Evolutionary conservation across 73 alveolate species (phyloP), one percentile per base, ranked within the genome.

Genomic region (Stentor roeselii): DNA sequence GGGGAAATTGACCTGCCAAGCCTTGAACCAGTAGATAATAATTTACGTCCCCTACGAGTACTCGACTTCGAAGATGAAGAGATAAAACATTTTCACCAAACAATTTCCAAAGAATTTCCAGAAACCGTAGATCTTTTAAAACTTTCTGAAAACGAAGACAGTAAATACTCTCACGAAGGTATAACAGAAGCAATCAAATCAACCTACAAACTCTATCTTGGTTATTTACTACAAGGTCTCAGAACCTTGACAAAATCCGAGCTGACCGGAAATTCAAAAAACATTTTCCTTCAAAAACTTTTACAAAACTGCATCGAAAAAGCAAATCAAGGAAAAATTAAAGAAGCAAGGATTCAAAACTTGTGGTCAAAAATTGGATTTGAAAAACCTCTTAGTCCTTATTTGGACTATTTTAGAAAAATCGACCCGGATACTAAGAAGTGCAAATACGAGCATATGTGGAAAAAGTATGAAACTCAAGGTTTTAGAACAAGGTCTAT

Each of bases 1-100:
- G 91, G 91, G n/a, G 78, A 30, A 15, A 15, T 82, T 58, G 91
- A 86, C 60, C 27, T 86, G 35, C 61, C 76, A 36, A 34, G 80
- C 6, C 3, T 85, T 38, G 86, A 85, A 40, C 91, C 91, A 3
- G 76, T 86, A 36, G 91, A 85, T 82, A 27, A 15, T 2, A 36
- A 4, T 1, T 59, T 78, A 27, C 76, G 87, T 32, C 91, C 91
- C 3, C 58, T 78, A 6, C 76, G 87, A 36, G 59, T 76, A 14
- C 78, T 76, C 1, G 39, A 76, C 36, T n/a, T n/a, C n/a, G 84
- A 76, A 15, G 67, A 50, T 11, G 35, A 32, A 0, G 67, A 76
- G 39, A 39, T 76, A 27, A 32, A 21, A 21, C 42, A 2, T 15
- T 27, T 1, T 36, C 41, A 27, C 21, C 15, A 2, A 30, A 27